Percentiles rank a stretch among this genome's conserved stretches.
These are phyloP conservation scores for Plasmodium gallinaceum DNA, from an alignment of 169 alveolate species.

Conservation along the genomic window DNA sequence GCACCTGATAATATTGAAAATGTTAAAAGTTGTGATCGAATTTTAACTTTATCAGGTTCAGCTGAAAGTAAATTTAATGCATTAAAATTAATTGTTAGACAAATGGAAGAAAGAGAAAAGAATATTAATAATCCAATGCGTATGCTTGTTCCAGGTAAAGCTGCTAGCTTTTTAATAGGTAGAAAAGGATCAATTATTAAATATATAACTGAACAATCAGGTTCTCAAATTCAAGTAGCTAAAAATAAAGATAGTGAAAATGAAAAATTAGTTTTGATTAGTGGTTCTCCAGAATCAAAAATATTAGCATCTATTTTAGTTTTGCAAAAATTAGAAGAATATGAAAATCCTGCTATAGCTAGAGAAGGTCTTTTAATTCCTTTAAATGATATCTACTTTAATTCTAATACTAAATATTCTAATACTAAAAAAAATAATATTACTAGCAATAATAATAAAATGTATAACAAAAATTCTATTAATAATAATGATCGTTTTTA, in stretches of 20 bases:
- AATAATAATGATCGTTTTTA: slow-evolving; percentile 13
- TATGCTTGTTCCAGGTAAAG: slow-evolving; percentile 75
- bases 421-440: neutral
- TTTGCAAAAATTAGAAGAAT: slow-evolving; percentile 72
- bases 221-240: slow-evolving; percentile 75
- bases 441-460: neutral
- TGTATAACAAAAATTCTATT: neutral
- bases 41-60: slow-evolving; percentile 64
- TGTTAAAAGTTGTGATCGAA: slow-evolving; percentile 75
- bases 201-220: slow-evolving; percentile 63
- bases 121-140: slow-evolving; percentile 70
- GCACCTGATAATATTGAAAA: slow-evolving; percentile 72
- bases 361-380: slow-evolving; percentile 70
- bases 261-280: slow-evolving; percentile 65
- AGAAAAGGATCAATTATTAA: slow-evolving; percentile 68
- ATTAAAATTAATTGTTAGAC: slow-evolving; percentile 64
- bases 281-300: slow-evolving; percentile 73
- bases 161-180: slow-evolving; percentile 75
- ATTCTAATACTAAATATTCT: slow-evolving; percentile 17
- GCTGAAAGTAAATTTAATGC: slow-evolving; percentile 75
- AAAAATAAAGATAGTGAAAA: slow-evolving; percentile 76
- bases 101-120: slow-evolving; percentile 76
- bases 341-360: slow-evolving; percentile 62
- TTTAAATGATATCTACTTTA: slow-evolving; percentile 33
- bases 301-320: slow-evolving; percentile 56